Conservation (phyloP, 108 stramenopile species). For the Skeletonema costatum region DNA sequence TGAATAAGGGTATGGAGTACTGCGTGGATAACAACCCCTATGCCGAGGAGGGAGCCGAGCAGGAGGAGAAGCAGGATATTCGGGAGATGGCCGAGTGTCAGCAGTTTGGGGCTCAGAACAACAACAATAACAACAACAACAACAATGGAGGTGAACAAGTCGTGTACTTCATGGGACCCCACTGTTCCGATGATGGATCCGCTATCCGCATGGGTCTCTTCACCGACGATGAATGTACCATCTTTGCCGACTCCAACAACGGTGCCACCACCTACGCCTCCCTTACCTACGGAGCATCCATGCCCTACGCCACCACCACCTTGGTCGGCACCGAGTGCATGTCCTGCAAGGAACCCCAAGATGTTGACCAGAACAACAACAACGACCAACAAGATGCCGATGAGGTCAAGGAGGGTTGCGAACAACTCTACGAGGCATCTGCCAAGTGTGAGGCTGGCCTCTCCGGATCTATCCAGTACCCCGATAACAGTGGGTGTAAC, state of each 20-base stretch:
- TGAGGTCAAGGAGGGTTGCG: conserved; percentile 67
- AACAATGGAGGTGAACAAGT: conserved; percentile 13
- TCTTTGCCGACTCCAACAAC: conserved; percentile 52
- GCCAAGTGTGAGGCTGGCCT: conserved; percentile 75
- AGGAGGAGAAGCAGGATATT: conserved; percentile 46
- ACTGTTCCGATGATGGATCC: conserved; percentile 82
- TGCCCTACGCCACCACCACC: conserved; percentile 59
- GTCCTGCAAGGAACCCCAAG: conserved; percentile 57
- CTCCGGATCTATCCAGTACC: too few relatives aligned
- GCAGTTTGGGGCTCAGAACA: conserved; percentile 1
- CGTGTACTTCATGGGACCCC: conserved; percentile 74
- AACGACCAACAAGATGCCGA: conserved; percentile 48
- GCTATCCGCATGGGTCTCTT: conserved; percentile 76
- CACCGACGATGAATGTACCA: conserved; percentile 76
- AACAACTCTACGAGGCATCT: conserved; percentile 59
- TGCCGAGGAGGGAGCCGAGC: conserved; percentile 48
- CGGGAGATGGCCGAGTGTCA: conserved; percentile 45
- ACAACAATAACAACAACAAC: too few relatives aligned
- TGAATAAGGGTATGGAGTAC: conserved; percentile 58
- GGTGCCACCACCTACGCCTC: conserved; percentile 49
- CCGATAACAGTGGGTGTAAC: conserved; percentile 74
- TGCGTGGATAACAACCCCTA: conserved; percentile 71
- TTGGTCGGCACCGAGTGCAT: conserved; percentile 69
- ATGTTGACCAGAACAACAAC: conserved; percentile 31
- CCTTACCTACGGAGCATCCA: conserved; percentile 25